Evolutionary conservation across 805 yeast species (phyloP), one percentile per base, ranked within the genome.

Genomic region (Candida methanosorbosa): DNA sequence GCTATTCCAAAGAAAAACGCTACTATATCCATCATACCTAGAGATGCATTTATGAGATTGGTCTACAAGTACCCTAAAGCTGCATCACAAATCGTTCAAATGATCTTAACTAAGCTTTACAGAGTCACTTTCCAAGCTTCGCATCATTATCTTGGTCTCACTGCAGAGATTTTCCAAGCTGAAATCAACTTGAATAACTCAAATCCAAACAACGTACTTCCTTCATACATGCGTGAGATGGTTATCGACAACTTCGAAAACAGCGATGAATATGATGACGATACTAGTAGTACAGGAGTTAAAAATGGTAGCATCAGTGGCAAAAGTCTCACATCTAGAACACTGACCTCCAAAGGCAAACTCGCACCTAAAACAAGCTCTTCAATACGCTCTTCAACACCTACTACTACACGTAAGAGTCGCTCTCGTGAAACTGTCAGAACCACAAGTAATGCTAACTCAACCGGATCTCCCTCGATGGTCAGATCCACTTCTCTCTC

Each of bases 91-190:
- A 88, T 92, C 21, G 90, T 90, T 12, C 95, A 94, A 47, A 87
- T 90, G 75, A 85, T 90, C 18, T 61, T 90, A 37, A 80, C 94
- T 1, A 71, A 95, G 41, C 66, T 92, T 35, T 85, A 86, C 52
- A 73, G 94, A 44, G 96, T 92, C 8, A 90, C 97, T 0, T 78
- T 90, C 56, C 88, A 84, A 50, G 84, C 97, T 0, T 84, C 92
- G 9, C 92, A 88, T 53, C 71, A 75, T 41, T 92, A 90, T 54
- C 63, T 90, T 32, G 96, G 95, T 0, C 59, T 90, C 17, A 86
- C 97, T 0, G 63, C 71, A 15, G 95, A 87, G 47, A 77, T 90
- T 21, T 70, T 83, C 48, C 75, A 79, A 36, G 78, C 90, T 14
- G 98, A 90, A 50, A 58, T 71, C 6, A 63, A 66, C 18, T 60